Percentiles rank a stretch among this genome's conserved stretches.
Conservation (phyloP, 2,329 filamentous ascomycete genomes). For the Penicillium sp. region DNA sequence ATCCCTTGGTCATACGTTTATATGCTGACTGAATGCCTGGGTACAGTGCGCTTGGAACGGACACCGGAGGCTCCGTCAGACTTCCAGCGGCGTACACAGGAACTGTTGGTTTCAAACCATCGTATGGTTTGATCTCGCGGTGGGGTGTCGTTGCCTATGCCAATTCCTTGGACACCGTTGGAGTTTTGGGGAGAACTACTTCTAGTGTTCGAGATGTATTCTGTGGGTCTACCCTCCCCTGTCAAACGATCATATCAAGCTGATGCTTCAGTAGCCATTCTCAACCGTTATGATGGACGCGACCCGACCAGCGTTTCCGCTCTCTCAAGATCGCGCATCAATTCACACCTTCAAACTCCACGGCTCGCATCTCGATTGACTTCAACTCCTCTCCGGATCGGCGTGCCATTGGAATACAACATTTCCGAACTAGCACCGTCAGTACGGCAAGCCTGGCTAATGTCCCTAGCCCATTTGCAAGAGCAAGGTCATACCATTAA, state of each 20-base stretch:
- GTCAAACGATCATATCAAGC: background rate
- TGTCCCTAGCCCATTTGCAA: constrained; percentile 61
- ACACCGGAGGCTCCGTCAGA: constrained; percentile 87
- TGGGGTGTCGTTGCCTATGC: constrained; percentile 89
- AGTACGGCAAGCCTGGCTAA: constrained; percentile 70
- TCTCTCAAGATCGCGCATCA: constrained; percentile 55
- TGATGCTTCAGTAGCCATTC: constrained; percentile 35
- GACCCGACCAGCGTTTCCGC: constrained; percentile 73
- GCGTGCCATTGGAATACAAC: constrained; percentile 77
- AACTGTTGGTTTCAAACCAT: constrained; percentile 83
- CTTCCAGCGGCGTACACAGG: constrained; percentile 86
- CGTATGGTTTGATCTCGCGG: constrained; percentile 82
- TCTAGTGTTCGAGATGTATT: constrained; percentile 55
- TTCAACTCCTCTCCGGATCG: constrained; percentile 50
- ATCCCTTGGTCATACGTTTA: background rate
- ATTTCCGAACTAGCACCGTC: constrained; percentile 72
- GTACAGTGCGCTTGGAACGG: constrained; percentile 75
- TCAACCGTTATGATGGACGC: constrained; percentile 63
- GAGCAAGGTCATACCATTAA: constrained; percentile 69
- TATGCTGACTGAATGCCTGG: constrained; percentile 7
- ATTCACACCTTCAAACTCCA: constrained; percentile 42
- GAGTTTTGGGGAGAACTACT: constrained; percentile 64
- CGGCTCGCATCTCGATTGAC: constrained; percentile 24
- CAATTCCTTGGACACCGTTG: constrained; percentile 89
- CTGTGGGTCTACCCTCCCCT: constrained; percentile 34